Evolutionary conservation across 2,329 filamentous ascomycete species (phyloP), one percentile per base, ranked within the genome.

Genomic region (Hymenotorrendiella dingleyae): DNA sequence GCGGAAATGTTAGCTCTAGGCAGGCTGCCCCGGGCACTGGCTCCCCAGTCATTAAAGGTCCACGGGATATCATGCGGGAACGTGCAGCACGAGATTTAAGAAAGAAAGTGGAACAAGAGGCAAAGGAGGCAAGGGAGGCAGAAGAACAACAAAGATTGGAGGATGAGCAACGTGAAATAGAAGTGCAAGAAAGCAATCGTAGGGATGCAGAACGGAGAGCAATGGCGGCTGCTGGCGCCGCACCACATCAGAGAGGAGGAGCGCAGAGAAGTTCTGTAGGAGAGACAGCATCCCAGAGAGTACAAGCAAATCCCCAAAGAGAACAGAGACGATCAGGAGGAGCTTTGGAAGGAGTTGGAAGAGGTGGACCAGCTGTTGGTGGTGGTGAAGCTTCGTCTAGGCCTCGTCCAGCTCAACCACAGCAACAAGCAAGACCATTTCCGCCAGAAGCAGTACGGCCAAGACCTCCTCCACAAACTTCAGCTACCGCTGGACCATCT

Each of bases 61-160:
- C 91, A 12, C 81, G 85, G 52, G 85, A 91, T 67, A 91, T 97
- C 57, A 94, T 96, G 90, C 81, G 86, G 64, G 82, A 90, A 62
- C 82, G 90, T 43, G 76, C 78, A 42, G 85, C 86, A 52, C 77
- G 90, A 49, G 87, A 94, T 63, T 78, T 83, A 20, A 71, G 82
- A 78, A 62, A 71, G 74, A 54, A 74, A 77, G 54, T 55, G 45
- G 71, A 73, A 47, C 65, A 72, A 49, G 73, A 74, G 55, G 70
- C 73, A 46, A 67, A 71, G 47, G 72, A 60, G 48, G 65, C 62
- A 46, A 67, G 71, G 47, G 72, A 60, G 48, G 65, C 62, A 46
- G 56, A 66, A 57, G 66, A 67, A 54, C 64, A 62, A 51, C 54
- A 22, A 27, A 70, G 76, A 48, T 73, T 71, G 2, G 76, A 78